These are phyloP conservation scores for Colletotrichum noveboracense DNA, from an alignment of 2,329 filamentous ascomycete species.

Conservation along the genomic window DNA sequence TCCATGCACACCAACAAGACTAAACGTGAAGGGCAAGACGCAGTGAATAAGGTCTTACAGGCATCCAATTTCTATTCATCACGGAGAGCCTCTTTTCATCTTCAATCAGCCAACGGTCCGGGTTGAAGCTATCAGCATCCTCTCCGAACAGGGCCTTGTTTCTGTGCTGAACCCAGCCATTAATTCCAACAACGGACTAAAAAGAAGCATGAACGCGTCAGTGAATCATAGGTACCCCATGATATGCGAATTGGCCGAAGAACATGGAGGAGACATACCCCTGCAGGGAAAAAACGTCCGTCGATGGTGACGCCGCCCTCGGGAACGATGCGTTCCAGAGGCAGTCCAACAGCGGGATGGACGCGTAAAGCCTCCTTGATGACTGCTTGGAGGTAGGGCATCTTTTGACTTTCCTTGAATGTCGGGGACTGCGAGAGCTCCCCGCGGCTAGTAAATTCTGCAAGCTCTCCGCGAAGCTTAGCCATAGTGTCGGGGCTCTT, in stretches of 20 bases:
- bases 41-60: slow-evolving; percentile 22
- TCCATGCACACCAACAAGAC: background rate
- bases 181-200: slow-evolving; percentile 37
- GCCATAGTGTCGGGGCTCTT: slow-evolving; percentile 29
- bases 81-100: slow-evolving; percentile 27
- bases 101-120: slow-evolving; percentile 44
- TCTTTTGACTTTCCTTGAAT: slow-evolving; percentile 42
- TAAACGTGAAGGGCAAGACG: background rate
- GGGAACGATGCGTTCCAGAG: slow-evolving; percentile 53
- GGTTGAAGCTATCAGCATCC: slow-evolving; percentile 39
- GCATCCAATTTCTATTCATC: slow-evolving; percentile 33
- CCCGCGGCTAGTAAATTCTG: background rate
- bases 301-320: slow-evolving; percentile 46
- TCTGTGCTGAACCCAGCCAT: slow-evolving; percentile 39
- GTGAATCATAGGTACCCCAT: background rate
- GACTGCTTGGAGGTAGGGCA: slow-evolving; percentile 58
- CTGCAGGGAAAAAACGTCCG: slow-evolving; percentile 32
- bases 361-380: slow-evolving; percentile 60
- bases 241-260: background rate
- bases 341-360: slow-evolving; percentile 52
- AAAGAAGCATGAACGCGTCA: background rate
- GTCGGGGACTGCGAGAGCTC: slow-evolving; percentile 25
- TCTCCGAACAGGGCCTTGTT: slow-evolving; percentile 35
- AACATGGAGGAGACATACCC: slow-evolving; percentile 21
- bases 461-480: slow-evolving; percentile 30